Evolutionary conservation across 2,329 filamentous ascomycete genomes (phyloP), one percentile per base, ranked within the genome.

Genomic region (Zymoseptoria tritici): DNA sequence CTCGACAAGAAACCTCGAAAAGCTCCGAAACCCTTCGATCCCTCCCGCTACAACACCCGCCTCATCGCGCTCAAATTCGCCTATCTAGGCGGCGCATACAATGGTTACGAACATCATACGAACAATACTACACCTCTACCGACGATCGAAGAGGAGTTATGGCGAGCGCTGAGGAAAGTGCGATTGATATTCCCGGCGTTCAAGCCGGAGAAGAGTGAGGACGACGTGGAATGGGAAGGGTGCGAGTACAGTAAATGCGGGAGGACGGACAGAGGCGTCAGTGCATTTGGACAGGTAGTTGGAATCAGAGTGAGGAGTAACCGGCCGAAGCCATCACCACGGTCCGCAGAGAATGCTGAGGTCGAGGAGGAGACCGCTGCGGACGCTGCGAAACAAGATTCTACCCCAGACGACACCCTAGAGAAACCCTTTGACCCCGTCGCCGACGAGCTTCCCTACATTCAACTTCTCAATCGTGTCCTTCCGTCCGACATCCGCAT

Each of bases 221-320:
- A 84, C 9, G 74, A 77, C 42, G 75, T 97, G 24, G 87, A 90
- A 73, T 96, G 91, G 82, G 85, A 89, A 36, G 86, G 87, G 7
- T 92, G 86, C 74, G 89, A 96, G 62, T 99, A 97, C 74, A 91
- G 89, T 42, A 99, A 99, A 75, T 97, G 93, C 71, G 94, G 94
- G 1, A 82, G 94, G 63, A 99, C 94, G 19, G 94, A 99, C 73
- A 82, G 86, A 57, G 94, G 94, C 11, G 94, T 99, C 42, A 97
- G 91, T 74, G 92, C 94, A 2, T 99, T 99, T 77, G 94, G 94
- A 0, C 94, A 99, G 78, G 94, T 99, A 59, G 85, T 99, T 70
- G 89, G 86, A 0, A 77, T 99, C 49, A 79, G 88, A 58, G 86
- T 99, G 16, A 81, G 93, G 71, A 97, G 92, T 74, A 89, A 88